Conservation (phyloP, 2,329 filamentous ascomycete species). For the Claviceps africana region DNA sequence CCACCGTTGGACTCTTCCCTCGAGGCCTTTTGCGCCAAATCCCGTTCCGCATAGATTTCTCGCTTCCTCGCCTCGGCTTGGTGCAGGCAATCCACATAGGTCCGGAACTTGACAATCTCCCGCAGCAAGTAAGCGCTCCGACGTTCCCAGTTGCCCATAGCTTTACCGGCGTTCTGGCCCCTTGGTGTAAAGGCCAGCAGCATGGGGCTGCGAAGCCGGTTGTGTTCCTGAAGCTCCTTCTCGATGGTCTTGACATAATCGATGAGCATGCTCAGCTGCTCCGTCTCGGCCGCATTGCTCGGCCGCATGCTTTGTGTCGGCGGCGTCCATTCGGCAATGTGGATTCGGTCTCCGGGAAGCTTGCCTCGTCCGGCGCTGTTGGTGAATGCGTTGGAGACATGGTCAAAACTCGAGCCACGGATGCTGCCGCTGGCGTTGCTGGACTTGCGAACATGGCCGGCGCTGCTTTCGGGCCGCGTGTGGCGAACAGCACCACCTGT, state of each 20-base stretch:
- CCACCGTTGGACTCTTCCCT: slow-evolving; percentile 16
- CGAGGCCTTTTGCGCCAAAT: slow-evolving; percentile 31
- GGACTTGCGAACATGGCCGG: slow-evolving; percentile 25
- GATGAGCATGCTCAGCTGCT: slow-evolving; percentile 63
- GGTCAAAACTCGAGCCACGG: slow-evolving; percentile 48
- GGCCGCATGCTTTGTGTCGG: slow-evolving; percentile 84
- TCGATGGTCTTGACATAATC: slow-evolving; percentile 78
- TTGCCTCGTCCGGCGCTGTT: slow-evolving; percentile 38
- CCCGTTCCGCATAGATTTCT: slow-evolving; percentile 53
- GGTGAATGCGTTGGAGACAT: slow-evolving; percentile 36
- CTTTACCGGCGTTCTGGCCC: slow-evolving; percentile 64
- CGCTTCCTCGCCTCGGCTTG: slow-evolving; percentile 55
- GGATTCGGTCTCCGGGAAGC: slow-evolving; percentile 70
- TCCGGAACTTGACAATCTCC: slow-evolving; percentile 93
- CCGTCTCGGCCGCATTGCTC: slow-evolving; percentile 60
- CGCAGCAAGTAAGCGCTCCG: slow-evolving; percentile 83
- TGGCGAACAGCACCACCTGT: not conserved
- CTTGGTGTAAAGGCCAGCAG: slow-evolving; percentile 77
- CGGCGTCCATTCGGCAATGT: slow-evolving; percentile 77
- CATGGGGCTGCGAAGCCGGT: slow-evolving; percentile 77
- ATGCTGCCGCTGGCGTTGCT: slow-evolving; percentile 38
- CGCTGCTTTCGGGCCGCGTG: slow-evolving; percentile 36
- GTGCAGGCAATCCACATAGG: slow-evolving; percentile 77
- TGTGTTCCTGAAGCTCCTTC: slow-evolving; percentile 72
- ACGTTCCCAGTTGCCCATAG: slow-evolving; percentile 93